Evolutionary conservation across 225 moss, liverwort and hornwort genomes (phyloP).

Genomic region (Pleurozium schreberi): DNA sequence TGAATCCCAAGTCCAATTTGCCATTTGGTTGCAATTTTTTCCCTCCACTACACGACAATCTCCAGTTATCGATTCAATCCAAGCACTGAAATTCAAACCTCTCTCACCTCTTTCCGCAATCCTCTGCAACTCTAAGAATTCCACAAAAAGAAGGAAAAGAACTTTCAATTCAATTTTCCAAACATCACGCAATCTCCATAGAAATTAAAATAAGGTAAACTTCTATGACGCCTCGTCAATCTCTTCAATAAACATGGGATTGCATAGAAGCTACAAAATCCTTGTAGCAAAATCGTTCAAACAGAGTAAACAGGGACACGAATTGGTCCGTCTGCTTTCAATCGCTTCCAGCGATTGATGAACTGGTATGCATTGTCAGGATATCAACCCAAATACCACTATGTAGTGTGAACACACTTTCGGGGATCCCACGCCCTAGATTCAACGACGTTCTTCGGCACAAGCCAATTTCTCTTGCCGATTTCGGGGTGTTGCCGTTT

Average conservation of each 20-base stretch:
- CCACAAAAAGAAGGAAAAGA: not conserved
- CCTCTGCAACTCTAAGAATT: not conserved
- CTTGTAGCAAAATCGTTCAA: not conserved
- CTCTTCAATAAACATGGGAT: not conserved
- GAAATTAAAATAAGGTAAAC: not conserved
- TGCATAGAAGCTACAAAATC: not conserved
- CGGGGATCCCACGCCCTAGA: not conserved
- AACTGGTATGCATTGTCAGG: not conserved
- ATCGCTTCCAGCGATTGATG: not conserved
- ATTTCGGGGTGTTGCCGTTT: not conserved
- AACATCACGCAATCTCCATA: not conserved
- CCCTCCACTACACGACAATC: not conserved
- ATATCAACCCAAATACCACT: not conserved
- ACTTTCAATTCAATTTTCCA: not conserved
- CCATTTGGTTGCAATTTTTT: not conserved
- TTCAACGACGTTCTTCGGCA: not conserved
- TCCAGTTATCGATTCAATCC: not conserved
- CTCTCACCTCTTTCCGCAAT: not conserved
- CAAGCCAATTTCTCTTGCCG: not conserved
- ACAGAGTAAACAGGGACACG: not conserved
- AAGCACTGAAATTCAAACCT: not conserved
- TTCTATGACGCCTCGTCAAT: not conserved
- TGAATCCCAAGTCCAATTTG: not conserved
- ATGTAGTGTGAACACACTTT: not conserved
- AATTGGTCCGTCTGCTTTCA: too few species aligned